phyloP scores from a whole-genome alignment of 2,329 filamentous ascomycete species.

The Escovopsis sp. region DNA sequence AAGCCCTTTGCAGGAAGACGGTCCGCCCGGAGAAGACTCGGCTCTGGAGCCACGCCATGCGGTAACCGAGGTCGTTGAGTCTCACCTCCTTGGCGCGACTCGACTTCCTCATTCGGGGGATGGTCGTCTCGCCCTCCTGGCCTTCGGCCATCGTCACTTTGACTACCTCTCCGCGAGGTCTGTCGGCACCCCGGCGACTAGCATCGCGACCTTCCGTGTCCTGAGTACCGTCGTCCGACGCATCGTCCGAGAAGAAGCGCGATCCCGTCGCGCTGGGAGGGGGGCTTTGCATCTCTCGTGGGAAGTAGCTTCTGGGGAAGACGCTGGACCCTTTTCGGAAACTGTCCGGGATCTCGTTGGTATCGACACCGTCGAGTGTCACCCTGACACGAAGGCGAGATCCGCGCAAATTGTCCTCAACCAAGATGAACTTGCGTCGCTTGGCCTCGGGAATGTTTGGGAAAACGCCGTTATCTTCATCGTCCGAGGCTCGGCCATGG shows the following conservation, averaged over 20 bases:
- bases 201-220: constrained; percentile 32
- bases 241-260: constrained; percentile 57
- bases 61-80: constrained; percentile 81
- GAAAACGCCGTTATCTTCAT: constrained; percentile 58
- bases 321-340: constrained; percentile 85
- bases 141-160: constrained; percentile 53
- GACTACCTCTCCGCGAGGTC: constrained; percentile 27
- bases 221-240: constrained; percentile 38
- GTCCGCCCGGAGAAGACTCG: constrained; percentile 76
- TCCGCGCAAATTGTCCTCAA: constrained; percentile 74
- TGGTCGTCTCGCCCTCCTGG: constrained; percentile 54
- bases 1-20: constrained; percentile 76
- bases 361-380: constrained; percentile 83
- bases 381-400: constrained; percentile 77
- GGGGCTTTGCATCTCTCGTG: constrained; percentile 80
- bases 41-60: constrained; percentile 95
- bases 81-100: constrained; percentile 71
- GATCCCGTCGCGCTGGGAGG: constrained; percentile 61
- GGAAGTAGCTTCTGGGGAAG: constrained; percentile 82
- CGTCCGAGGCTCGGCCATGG: constrained; percentile 34
- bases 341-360: constrained; percentile 89
- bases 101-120: constrained; percentile 56
- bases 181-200: constrained; percentile 19
- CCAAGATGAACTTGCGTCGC: constrained; percentile 90
- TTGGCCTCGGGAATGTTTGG: constrained; percentile 79